phyloP scores from a whole-genome alignment of 495 filamentous ascomycete species.

The Xeromyces bisporus region DNA sequence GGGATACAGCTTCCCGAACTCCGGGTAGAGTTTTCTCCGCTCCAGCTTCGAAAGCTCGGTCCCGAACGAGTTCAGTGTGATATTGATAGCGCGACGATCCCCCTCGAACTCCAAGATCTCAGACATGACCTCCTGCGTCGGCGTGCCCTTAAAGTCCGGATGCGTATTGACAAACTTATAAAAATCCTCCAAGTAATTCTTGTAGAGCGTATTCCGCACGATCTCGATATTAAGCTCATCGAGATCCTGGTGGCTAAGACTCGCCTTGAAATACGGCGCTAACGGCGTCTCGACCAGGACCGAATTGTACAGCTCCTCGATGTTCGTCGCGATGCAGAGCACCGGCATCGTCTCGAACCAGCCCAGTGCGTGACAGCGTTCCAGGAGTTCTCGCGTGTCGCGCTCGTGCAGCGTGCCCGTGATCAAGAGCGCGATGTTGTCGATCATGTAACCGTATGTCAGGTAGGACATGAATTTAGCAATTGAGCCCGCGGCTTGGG shows the following conservation, averaged over 20 bases:
- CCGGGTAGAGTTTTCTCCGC: constrained; percentile 90
- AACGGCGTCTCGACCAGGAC: constrained; percentile 93
- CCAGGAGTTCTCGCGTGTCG: constrained; percentile 88
- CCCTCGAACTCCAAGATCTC: constrained; percentile 95
- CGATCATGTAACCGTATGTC: constrained; percentile 99
- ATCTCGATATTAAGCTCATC: constrained; percentile 99
- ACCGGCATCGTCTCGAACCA: constrained; percentile 99
- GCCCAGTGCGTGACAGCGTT: constrained; percentile 89
- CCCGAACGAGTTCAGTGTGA: constrained; percentile 96
- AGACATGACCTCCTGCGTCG: constrained; percentile 83
- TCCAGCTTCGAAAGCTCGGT: constrained; percentile 90
- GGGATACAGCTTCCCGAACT: constrained; percentile 76
- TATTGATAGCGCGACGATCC: constrained; percentile 93
- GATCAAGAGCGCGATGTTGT: constrained; percentile 96
- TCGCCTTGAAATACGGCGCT: constrained; percentile 92
- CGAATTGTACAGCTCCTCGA: constrained; percentile 96
- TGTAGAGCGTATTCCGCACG: constrained; percentile 94
- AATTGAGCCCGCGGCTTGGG: constrained; percentile 76
- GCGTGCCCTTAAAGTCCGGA: constrained; percentile 68
- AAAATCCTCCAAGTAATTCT: constrained; percentile 98
- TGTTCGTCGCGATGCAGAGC: constrained; percentile 91
- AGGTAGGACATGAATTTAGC: constrained; percentile 93
- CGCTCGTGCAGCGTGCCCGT: constrained; percentile 95
- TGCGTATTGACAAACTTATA: constrained; percentile 77
- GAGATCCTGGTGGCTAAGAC: constrained; percentile 83